Base-by-base conservation (phyloP, 2,329 filamentous ascomycete genomes). In the Mycosphaerella arachidis region DNA sequence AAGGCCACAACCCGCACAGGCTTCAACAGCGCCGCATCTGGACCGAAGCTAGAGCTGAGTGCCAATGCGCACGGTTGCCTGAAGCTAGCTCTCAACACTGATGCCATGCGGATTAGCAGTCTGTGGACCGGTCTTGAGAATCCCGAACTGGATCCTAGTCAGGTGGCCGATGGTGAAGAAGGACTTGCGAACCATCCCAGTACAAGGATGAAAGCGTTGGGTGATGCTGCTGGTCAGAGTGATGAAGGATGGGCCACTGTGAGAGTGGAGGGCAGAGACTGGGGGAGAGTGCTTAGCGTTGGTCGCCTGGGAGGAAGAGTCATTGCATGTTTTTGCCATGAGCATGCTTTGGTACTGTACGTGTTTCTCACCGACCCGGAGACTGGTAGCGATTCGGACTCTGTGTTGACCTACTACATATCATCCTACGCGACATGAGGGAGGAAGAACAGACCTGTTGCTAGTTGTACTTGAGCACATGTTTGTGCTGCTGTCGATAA, bases 61-160 rank as follows among this genome's bases (percentile, higher is more conserved):
- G 94, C 92, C 31, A 99, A 97, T 75, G 96, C 96, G 91, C 90
- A 96, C 75, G 94, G 94, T 20, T 87, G 86, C 59, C 78, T 99
- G 59, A 86, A 86, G 51, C 81, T 99, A 63, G 86, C 89, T 10
- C 88, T 97, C 61, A 82, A 84, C 37, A 94, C 92, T 1, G 92
- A 97, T 72, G 85, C 89, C 7, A 85, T 96, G 68, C 87, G 88
- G 62, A 95, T 97, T 59, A 87, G 87, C 59, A 94, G 89, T 69
- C 84, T 89, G 48, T 99, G 94, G 94, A 86, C 85, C 3, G 90
- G 87, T 1, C 83, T 99, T 33, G 86, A 86, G 58, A 97, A 97
- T 73, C 93, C 94, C 6, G 87, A 92, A 67, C 79, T 97, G 16
- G 92, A 97, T 72, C 90, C 90, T 1, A 80, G 80, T 12, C 87